Evolutionary conservation across 2,329 filamentous ascomycete genomes (phyloP), one percentile per base, ranked within the genome.

Genomic region (Thielaviopsis ethacetica): DNA sequence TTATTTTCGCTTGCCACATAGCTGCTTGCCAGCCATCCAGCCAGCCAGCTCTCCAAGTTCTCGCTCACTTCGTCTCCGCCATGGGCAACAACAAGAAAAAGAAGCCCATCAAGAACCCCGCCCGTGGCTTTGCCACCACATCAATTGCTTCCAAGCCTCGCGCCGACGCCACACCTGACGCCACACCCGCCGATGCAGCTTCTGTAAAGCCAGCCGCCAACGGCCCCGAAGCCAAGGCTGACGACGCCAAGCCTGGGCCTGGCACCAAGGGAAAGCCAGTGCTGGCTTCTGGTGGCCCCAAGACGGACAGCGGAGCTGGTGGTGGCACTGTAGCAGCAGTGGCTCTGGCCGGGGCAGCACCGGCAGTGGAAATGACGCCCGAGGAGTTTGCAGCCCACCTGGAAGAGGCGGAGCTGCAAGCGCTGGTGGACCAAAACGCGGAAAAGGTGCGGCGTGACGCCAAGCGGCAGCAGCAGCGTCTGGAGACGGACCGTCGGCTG

Each of bases 351-450:
- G 68, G 34, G 65, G 56, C 64, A 9, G 62, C 61, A 21, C 27
- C 63, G 41, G 68, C 72, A 57, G 73, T 80, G 58, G 73, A 79
- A 27, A 72, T 91, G 63, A 88, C 82, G 54, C 85, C 91, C 1
- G 91, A 96, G 68, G 88, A 97, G 69, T 86, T 96, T 56, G 93
- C 96, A 68, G 83, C 76, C 63, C 88, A 95, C 66, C 79, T 97
- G 17, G 89, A 96, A 68, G 85, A 90, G 65, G 86, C 89, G n/a
- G 89, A 95, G 66, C 75, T 98, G 44, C 91, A 97, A 69, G 73
- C 88, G 22, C 73, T 96, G 5, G 85, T 97, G 17, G 91, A 97
- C 63, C 93, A 90, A 67, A 75, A 91, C 70, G 84, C 85, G 0
- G 73, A 80, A 49, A 95, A 91, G 70, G 84, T 85, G 62, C 85